Evolutionary conservation across 768 basidiomycete genomes (phyloP), one percentile per base, ranked within the genome.

Genomic region (Russula ochroleuca): DNA sequence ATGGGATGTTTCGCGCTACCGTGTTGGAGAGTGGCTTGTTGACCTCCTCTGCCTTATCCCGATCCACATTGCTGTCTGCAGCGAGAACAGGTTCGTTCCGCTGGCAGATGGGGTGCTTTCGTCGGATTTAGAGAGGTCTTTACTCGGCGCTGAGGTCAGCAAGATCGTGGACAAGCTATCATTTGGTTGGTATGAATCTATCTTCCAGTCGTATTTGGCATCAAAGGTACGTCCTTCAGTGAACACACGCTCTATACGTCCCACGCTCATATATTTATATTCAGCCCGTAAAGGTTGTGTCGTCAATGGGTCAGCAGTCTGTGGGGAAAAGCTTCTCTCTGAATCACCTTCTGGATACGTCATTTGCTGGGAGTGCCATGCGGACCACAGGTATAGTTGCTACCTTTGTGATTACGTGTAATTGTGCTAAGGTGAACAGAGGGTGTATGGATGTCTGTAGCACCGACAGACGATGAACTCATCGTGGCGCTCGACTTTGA

Each of bases 231-330:
- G n/a, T n/a, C n/a, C n/a, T n/a, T n/a, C n/a, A n/a, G n/a, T n/a
- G n/a, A n/a, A n/a, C n/a, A n/a, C n/a, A n/a, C n/a, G n/a, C n/a
- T n/a, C n/a, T n/a, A n/a, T n/a, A n/a, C n/a, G n/a, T n/a, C n/a
- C n/a, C n/a, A n/a, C n/a, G n/a, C n/a, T n/a, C n/a, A n/a, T n/a
- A n/a, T n/a, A n/a, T n/a, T n/a, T n/a, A n/a, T 51, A 10, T 25
- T 14, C 58, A 85, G 82, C 84, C 83, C 2, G 84, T 86, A 17
- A 80, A 78, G 67, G 85, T 86, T 3, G 85, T 86, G 1, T 84
- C 84, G 0, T 86, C 85, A 0, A 85, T 86, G 85, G 85, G 84
- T 3, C 84, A 86, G 70, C 85, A 86, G 68, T 85, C 83, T 0
- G 85, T 86, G 0, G 85, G 85, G 0, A 86, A 85, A 66, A 83